Base-by-base conservation (phyloP, 1,284 basidiomycete species). In the Puccinia horiana region DNA sequence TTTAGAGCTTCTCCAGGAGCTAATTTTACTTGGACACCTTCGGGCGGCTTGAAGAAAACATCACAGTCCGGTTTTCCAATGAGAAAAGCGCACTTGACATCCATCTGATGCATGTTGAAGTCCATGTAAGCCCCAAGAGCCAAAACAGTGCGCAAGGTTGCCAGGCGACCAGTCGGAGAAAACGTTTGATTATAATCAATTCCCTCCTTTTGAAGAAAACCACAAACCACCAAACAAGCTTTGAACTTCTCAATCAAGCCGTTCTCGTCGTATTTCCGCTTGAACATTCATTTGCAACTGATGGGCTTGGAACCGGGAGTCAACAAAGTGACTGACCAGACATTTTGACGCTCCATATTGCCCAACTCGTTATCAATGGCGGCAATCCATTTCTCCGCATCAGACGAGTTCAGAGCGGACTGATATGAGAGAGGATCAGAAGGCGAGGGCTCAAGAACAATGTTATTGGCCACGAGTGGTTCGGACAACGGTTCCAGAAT, bases 201-300 rank as follows among this genome's bases (percentile, higher is more conserved):
- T 47, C 76, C 76, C 37, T 78, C 76, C 52, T 44, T 65, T 67
- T 78, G 76, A 1, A 37, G 29, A 54, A 79, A 79, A 37, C 76
- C 76, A 26, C 65, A 12, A n/a, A 70, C 47, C 11, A 67, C 40
- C 16, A 69, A 35, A 26, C 76, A 12, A 29, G 65, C 76, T 35
- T 79, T 79, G 26, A 32, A 56, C 65, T 69, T 49, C 11, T 32
- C 44, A 42, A 79, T 37, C 20, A 54, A n/a, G 23, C 76, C 76
- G 63, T 29, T 29, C 37, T n/a, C n/a, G 37, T 79, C 44, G 29
- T 35, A 35, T 49, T 79, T 79, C 6, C 20, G 35, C 35, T 58
- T 65, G 49, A 79, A 79, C 16, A 79, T 47, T 65, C 76, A 79
- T 52, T 52, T 79, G 52, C 37, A 35, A 3, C 11, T 5, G 5